A percentile compares a stretch with the other conserved stretches of the same genome.
Conservation (phyloP, 129 eudicot species). For the Centella asiatica region DNA sequence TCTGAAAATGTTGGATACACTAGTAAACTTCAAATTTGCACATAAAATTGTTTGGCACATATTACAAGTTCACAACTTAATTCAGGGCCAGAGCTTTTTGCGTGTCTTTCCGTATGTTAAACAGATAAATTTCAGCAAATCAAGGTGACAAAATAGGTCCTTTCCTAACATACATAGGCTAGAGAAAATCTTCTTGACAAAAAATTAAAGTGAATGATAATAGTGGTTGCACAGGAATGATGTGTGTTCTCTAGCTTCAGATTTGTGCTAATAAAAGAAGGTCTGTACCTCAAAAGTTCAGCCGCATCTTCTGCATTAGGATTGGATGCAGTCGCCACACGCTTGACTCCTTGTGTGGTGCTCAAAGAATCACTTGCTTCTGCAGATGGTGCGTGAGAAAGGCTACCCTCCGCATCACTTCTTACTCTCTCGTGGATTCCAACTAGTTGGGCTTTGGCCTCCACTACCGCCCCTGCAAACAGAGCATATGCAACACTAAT, state of each 20-base stretch:
- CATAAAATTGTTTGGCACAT: too few species aligned
- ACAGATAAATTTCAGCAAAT: too few species aligned
- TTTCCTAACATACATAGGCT: too few species aligned
- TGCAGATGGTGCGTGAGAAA: constrained; percentile 15
- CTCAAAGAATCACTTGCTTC: constrained; percentile 25
- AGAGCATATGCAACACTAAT: constrained; percentile 1
- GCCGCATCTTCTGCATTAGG: constrained; percentile 85
- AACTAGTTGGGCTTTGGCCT: constrained; percentile 79
- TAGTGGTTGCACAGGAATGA: not conserved
- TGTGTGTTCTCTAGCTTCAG: not conserved
- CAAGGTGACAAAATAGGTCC: too few species aligned
- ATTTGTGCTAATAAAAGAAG: not conserved
- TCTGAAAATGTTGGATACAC: too few species aligned
- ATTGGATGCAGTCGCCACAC: constrained; percentile 63
- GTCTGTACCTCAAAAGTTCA: constrained; percentile 61
- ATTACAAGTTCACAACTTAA: too few species aligned
- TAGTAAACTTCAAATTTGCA: too few species aligned
- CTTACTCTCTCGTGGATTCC: constrained; percentile 96
- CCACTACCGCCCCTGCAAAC: constrained; percentile 66
- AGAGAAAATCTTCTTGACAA: too few species aligned
- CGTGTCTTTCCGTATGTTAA: too few species aligned
- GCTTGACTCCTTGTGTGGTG: constrained; percentile 43
- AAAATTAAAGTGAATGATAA: not conserved
- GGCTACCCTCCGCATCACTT: constrained; percentile 57
- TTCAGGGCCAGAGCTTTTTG: too few species aligned